Evolutionary conservation across 164 flowering plant genomes (phyloP), one percentile per base, ranked within the genome.

Genomic region (Annona squamosa): DNA sequence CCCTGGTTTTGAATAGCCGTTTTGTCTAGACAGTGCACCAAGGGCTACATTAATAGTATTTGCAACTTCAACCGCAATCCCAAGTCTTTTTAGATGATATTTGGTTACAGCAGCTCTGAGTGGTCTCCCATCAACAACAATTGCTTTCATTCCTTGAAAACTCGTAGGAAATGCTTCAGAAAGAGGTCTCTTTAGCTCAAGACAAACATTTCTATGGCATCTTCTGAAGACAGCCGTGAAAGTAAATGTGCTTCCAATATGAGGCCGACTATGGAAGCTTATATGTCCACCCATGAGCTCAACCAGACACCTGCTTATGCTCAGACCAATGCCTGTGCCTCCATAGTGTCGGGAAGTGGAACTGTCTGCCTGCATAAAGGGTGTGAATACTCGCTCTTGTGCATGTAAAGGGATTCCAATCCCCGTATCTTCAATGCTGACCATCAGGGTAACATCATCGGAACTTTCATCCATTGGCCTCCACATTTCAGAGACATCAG

Each of bases 361-460:
- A 78, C 97, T 94, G 72, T 94, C 98, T 37, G 94, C 98, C 81
- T 94, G 98, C 97, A 94, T 87, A 78, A 94, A 94, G 44, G 98
- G 97, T 57, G 81, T 94, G 81, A 91, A 94, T 73, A 94, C 87
- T 43, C 88, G 86, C 10, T 86, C 88, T 73, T 91, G 98, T 3
- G 93, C 93, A 46, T 48, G 75, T 68, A 85, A 74, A 13, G 97
- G 94, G 46, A 94, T 94, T 52, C 98, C 98, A 65, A 87, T 89
- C 57, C 98, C 98, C 5, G 98, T 94, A 80, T 94, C 98, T 78
- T 94, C 98, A 69, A 94, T 94, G 73, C 79, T 83, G 5, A 94
- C 86, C 83, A 85, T 84, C 73, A 94, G 73, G 59, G 84, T 80
- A 12, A 92, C 91, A 77, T 72, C 78, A 43, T 80, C 86, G 52